phyloP scores from a whole-genome alignment of 306 rosid species.

The Cicer cuneatum region DNA sequence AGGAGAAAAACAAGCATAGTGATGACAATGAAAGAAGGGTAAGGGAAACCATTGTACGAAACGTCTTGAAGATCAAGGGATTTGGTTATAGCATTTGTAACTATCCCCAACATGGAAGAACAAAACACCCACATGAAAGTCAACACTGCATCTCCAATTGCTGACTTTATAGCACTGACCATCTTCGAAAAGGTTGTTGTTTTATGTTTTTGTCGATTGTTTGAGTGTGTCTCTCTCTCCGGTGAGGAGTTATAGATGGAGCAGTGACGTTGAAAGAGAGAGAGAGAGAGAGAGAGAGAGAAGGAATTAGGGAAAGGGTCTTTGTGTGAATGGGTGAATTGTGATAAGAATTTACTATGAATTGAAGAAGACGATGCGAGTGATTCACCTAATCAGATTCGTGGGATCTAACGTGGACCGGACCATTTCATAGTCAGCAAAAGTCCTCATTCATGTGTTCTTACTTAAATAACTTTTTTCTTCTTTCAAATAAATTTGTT shows the following conservation, averaged over 20 bases:
- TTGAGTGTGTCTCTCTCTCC: no score
- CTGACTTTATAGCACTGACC: conserved; percentile 60
- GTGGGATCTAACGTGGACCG: not conserved
- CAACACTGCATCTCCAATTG: conserved; percentile 69
- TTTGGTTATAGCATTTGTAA: conserved; percentile 47
- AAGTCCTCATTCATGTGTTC: not conserved
- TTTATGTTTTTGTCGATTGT: not conserved
- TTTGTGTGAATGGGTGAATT: not conserved
- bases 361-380: conserved; percentile 15
- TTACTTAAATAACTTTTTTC: no score
- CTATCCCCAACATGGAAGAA: conserved; percentile 69
- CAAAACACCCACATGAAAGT: conserved; percentile 78
- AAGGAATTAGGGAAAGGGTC: not conserved
- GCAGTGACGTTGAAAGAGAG: not conserved
- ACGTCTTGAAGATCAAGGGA: conserved; percentile 50
- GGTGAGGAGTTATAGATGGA: conserved; percentile 8
- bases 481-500: no score
- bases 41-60: conserved; percentile 48
- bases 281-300: conserved; percentile 18
- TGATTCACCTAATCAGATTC: conserved; percentile 45
- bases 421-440: not conserved
- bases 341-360: not conserved
- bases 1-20: conserved; percentile 64
- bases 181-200: conserved; percentile 31
- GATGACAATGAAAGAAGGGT: conserved; percentile 64